Evolutionary conservation across 192 early-diverging fungal genomes (phyloP), one percentile per base, ranked within the genome.

Genomic region (Oehlia diaphana): DNA sequence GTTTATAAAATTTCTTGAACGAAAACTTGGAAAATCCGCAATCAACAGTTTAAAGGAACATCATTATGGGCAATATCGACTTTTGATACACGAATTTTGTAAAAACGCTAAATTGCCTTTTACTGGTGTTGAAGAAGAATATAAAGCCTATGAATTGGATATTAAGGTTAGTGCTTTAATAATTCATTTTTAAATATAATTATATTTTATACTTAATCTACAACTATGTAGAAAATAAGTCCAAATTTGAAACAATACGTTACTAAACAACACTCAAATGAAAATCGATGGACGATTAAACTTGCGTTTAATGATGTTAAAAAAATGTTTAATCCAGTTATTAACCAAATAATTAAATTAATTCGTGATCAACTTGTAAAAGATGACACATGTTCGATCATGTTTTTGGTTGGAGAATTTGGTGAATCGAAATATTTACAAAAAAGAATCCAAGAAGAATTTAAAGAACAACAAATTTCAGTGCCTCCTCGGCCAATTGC

Each of bases 361-460:
- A 87, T 89, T 44, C 50, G 83, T 31, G 66, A 81, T 50, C 88
- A 89, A 71, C 74, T 89, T 39, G 70, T 74, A 2, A 77, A 82
- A 47, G 63, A 78, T 5, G 68, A 68, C 13, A 49, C 44, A 19
- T 77, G 86, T 16, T 78, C 83, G 13, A 82, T 84, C 3, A 84
- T 87, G 19, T 89, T 88, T 81, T 67, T 89, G 69, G 88, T 89
- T n/a, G 87, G 73, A 75, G 85, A 80, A 44, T 89, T 88, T 76
- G 82, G 81, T 47, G 83, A 86, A 37, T 85, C 83, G 2, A 73
- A 82, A 21, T 89, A 89, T 67, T 72, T 89, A 28, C 81, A 83
- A 73, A 82, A 71, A 47, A 82, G 86, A 76, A 84, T 89, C 49
- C 58, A 83, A 66, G 74, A 87, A 67, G 81, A 83, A 44, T 89